Evolutionary conservation across 257 asterid genomes (phyloP).

Genomic region (Ocimum tenuiflorum): DNA sequence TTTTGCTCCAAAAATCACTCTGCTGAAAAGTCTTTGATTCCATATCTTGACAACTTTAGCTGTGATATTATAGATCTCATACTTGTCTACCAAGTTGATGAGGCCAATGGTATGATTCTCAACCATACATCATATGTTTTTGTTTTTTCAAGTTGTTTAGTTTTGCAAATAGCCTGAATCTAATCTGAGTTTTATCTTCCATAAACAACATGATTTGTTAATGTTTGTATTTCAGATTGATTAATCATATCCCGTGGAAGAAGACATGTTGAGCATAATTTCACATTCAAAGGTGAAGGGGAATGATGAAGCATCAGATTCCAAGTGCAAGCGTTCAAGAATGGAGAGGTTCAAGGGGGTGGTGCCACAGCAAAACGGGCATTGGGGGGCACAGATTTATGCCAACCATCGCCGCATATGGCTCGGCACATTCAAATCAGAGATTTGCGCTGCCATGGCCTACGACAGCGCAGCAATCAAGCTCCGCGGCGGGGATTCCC

Average conservation of each 20-base stretch:
- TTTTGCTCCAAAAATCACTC: slow-evolving; percentile 29
- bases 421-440: slow-evolving; percentile 81
- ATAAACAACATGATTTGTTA: too few species aligned
- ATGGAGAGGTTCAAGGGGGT: slow-evolving; percentile 62
- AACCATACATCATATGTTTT: not conserved
- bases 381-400: slow-evolving; percentile 87
- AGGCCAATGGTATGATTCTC: slow-evolving; percentile 21
- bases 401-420: slow-evolving; percentile 61
- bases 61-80: too few species aligned
- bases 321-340: slow-evolving; percentile 26
- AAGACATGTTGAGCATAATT: slow-evolving; percentile 29
- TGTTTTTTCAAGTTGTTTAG: not conserved
- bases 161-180: too few species aligned
- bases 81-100: slow-evolving; percentile 12
- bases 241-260: too few species aligned
- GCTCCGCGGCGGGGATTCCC: slow-evolving; percentile 44
- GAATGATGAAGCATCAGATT: slow-evolving; percentile 33
- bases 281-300: slow-evolving; percentile 15
- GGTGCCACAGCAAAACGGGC: slow-evolving; percentile 59
- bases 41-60: not conserved
- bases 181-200: too few species aligned
- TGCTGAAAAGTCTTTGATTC: not conserved
- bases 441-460: slow-evolving; percentile 77
- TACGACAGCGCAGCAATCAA: slow-evolving; percentile 78
- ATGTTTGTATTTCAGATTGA: too few species aligned